Percentiles rank a stretch among this genome's conserved stretches.
Conservation (phyloP, 177 flowering plant genomes). For the Telopea speciosissima region DNA sequence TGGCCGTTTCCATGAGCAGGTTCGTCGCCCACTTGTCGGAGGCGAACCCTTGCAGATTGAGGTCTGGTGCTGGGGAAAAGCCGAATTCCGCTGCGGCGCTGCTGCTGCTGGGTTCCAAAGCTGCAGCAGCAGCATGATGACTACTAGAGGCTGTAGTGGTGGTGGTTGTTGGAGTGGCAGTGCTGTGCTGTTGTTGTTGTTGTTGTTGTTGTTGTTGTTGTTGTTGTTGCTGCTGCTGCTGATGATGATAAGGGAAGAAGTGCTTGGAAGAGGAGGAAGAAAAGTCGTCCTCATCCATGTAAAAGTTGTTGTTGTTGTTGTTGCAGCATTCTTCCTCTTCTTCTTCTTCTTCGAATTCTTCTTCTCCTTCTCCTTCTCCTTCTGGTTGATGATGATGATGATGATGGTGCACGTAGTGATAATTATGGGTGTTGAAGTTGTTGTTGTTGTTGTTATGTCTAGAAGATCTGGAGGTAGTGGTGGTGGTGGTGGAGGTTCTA, state of each 20-base stretch:
- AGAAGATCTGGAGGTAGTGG: constrained; percentile 66
- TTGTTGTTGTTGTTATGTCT: constrained; percentile 32
- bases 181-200: constrained; percentile 16
- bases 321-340: constrained; percentile 79
- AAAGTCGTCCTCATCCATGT: constrained; percentile 98
- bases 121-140: neutral
- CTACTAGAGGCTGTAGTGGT: constrained; percentile 12
- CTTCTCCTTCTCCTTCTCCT: constrained; percentile 1
- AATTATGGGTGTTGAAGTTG: constrained; percentile 21
- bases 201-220: constrained; percentile 3
- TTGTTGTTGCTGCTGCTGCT: constrained; percentile 12
- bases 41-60: constrained; percentile 23
- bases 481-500: constrained; percentile 54
- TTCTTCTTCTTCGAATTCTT: neutral
- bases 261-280: constrained; percentile 77
- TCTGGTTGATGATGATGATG: constrained; percentile 23
- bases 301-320: constrained; percentile 29
- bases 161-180: constrained; percentile 21
- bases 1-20: constrained; percentile 59
- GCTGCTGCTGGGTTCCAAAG: constrained; percentile 8
- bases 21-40: constrained; percentile 68
- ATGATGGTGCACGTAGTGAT: constrained; percentile 20
- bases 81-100: constrained; percentile 14
- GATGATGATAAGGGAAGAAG: constrained; percentile 26
- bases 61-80: constrained; percentile 22